Base-by-base conservation (phyloP, 2,329 filamentous ascomycete genomes). In the Colletotrichum destructivum region DNA sequence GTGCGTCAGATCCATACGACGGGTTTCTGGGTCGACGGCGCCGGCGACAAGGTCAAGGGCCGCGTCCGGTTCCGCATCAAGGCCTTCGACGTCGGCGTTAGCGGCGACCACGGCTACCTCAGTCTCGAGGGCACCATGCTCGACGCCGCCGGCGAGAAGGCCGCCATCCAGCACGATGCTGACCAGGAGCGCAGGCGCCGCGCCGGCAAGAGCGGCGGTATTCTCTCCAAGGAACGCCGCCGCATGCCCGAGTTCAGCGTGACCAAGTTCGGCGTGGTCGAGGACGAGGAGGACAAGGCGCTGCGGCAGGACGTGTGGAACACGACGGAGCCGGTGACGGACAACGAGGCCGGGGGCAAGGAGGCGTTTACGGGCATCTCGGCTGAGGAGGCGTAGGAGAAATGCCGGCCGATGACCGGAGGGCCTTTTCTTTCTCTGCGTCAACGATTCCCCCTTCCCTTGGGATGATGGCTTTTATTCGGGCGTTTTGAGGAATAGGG, bases 91-190 rank as follows among this genome's bases (percentile, higher is more conserved):
- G 92, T 93, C 0, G 92, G 91, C 38, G 88, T 91, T 57, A 94
- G 93, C 74, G 90, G 91, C 63, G 90, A 92, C 75, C 92, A 92
- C 72, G 94, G 93, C 13, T 96, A 96, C 79, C 83, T 98, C 72
- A 95, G 92, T 75, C 91, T 98, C 73, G 93, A 96, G 80, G 96
- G 95, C 35, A 97, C 94, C n/a, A 92, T 98, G 88, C 83, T 98
- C 61, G 86, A 88, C 57, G 88, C 88, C 54, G 88, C 89, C 23
- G 91, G 91, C 31, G 94, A 97, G 82, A 84, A 83, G 75, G 83
- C 84, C 35, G 83, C 93, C 0, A 78, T 84, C 21, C 75, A 77
- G 49, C 78, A 81, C 40, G 83, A 89, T 57, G 84, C 86, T 11
- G 84, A 88, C 71, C 89, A 92, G 78, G 75, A 82, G 67, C 79